Conservation (phyloP, 2,329 filamentous ascomycete genomes). For the Talaromyces sp. region DNA sequence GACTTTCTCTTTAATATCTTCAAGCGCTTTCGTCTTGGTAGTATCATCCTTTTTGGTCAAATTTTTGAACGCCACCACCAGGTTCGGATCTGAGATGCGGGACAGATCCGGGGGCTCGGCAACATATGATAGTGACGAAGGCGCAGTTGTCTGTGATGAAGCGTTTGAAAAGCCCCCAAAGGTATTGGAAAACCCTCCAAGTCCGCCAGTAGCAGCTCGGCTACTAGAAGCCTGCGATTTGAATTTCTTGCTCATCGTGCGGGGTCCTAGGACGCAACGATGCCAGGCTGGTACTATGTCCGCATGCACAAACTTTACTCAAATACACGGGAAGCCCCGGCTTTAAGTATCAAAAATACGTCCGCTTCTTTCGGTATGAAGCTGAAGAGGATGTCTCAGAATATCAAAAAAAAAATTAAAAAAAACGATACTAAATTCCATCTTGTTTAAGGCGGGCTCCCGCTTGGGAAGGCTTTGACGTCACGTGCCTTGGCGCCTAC, state of each 20-base stretch:
- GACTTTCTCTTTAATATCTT: slow-evolving; percentile 71
- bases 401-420: background rate
- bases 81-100: slow-evolving; percentile 71
- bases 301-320: background rate
- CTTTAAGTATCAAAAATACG: background rate
- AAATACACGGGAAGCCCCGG: background rate
- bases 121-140: slow-evolving; percentile 77
- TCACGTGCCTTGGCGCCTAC: slow-evolving; percentile 35
- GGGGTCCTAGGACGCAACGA: slow-evolving; percentile 12
- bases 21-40: slow-evolving; percentile 85
- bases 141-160: slow-evolving; percentile 42
- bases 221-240: slow-evolving; percentile 64
- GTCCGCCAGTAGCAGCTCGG: slow-evolving; percentile 52
- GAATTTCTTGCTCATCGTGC: slow-evolving; percentile 59
- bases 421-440: background rate
- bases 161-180: slow-evolving; percentile 41
- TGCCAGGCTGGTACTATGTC: background rate
- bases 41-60: slow-evolving; percentile 87
- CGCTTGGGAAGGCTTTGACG: slow-evolving; percentile 11
- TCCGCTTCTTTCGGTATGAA: background rate
- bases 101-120: slow-evolving; percentile 79
- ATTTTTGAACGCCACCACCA: slow-evolving; percentile 90
- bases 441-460: slow-evolving; percentile 17
- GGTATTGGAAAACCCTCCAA: slow-evolving; percentile 42
- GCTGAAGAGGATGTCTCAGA: background rate